Evolutionary conservation across 805 yeast species (phyloP).

Genomic region (Schizosaccharomyces octosporus): DNA sequence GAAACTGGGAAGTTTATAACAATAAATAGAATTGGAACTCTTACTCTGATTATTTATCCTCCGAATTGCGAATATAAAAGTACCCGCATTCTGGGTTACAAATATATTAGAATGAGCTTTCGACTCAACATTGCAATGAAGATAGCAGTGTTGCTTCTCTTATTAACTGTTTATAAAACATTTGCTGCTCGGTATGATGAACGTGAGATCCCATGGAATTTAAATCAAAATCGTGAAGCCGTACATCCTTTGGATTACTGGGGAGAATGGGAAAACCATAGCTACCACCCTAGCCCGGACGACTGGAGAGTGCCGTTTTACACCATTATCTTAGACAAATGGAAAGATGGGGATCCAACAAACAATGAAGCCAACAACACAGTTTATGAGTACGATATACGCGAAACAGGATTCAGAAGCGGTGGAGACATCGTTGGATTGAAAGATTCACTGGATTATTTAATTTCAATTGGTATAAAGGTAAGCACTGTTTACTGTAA

Average conservation of each 20-base stretch:
- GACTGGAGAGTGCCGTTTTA: neutral
- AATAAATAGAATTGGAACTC: no score
- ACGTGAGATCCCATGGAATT: neutral
- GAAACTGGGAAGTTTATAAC: no score
- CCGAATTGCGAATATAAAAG: no score
- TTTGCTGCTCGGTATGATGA: neutral
- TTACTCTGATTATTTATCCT: no score
- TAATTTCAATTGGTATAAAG: neutral
- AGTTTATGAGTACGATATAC: neutral
- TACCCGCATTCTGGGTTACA: no score
- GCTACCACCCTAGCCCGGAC: neutral
- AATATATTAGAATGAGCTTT: no score
- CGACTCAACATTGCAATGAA: no score
- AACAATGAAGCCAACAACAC: neutral
- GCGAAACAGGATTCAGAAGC: constrained; percentile 1
- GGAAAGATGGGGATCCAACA: constrained; percentile 2
- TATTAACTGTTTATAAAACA: no score
- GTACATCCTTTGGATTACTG: neutral
- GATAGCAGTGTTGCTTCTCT: no score
- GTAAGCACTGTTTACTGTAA: neutral
- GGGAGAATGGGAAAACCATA: constrained; percentile 2
- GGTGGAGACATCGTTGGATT: constrained; percentile 1
- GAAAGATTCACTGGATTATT: neutral
- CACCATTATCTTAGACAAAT: constrained; percentile 1
- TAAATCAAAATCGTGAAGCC: neutral